Evolutionary conservation across 495 filamentous ascomycete genomes (phyloP), one percentile per base, ranked within the genome.

Genomic region (Talaromyces nanjingensis): DNA sequence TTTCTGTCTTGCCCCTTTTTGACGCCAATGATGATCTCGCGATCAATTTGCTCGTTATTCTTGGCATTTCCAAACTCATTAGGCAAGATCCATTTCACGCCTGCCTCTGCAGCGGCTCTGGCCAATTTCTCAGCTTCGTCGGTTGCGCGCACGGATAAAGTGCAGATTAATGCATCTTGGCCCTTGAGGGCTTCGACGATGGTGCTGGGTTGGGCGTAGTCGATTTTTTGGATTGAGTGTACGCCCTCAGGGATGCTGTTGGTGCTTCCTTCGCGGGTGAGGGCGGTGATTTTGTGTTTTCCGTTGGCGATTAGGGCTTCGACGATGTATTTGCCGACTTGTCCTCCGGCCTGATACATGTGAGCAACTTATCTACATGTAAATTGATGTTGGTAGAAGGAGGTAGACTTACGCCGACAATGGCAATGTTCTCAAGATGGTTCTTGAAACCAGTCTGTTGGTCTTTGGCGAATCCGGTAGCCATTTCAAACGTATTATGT

Each of bases 21-120:
- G 14, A 65, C 45, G 37, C 65, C 68, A 22, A 70, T 25, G 0
- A 73, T 14, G 9, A 67, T 70, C 49, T 85, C 80, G 24, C 75
- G 64, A 52, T 63, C 20, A 7, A 81, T 42, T 3, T 61, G 24
- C 9, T 76, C 66, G 62, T 85, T 73, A 1, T 66, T 39, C 6
- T 49, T 62, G 63, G 84, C 79, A 22, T 57, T 59, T 22, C 81
- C 81, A 62, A 72, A 89, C 53, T 77, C 78, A 69, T 88, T 89
- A n/a, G 89, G 88, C 39, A 90, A 68, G 59, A 91, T 69, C 73
- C 83, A 89, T 1, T 70, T 73, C 0, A 91, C 84, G 3, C 81
- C 81, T 1, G 89, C 88, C 42, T 81, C 74, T 4, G 77, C 84
- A 1, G 89, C 89, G 0, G 88, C 87, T 1, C 78, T 65, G 65